These are phyloP conservation scores for Striga hermonthica DNA, from an alignment of 305 asterid species.

Conservation along the genomic window DNA sequence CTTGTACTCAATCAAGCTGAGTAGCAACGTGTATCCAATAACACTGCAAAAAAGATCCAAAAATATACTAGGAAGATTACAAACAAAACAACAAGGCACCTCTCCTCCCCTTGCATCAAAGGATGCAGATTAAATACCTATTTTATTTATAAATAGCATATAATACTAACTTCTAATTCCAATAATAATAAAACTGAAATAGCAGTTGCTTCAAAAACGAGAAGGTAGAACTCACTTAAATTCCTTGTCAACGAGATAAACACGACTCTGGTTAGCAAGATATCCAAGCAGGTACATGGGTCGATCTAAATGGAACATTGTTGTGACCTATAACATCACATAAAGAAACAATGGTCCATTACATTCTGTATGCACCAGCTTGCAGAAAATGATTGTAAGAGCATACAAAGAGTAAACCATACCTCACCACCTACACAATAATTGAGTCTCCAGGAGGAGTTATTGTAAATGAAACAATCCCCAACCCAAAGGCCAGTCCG, in stretches of 20 bases:
- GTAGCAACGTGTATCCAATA: constrained; percentile 80
- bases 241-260: constrained; percentile 90
- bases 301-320: constrained; percentile 96
- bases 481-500: constrained; percentile 97
- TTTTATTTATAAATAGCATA: constrained; percentile 15
- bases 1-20: constrained; percentile 95
- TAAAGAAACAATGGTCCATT: constrained; percentile 28
- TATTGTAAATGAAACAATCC: constrained; percentile 90
- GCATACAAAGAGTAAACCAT: constrained; percentile 31
- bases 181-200: constrained; percentile 22
- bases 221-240: constrained; percentile 70
- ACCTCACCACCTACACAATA: constrained; percentile 99
- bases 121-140: constrained; percentile 9
- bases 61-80: constrained; percentile 19
- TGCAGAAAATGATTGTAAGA: constrained; percentile 7
- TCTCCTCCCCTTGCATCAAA: constrained; percentile 23
- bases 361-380: constrained; percentile 24
- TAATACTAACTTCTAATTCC: constrained; percentile 10
- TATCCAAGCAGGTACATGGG: constrained; percentile 99
- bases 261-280: constrained; percentile 91
- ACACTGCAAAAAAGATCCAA: constrained; percentile 52
- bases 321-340: constrained; percentile 64
- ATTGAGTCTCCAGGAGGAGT: constrained; percentile 89
- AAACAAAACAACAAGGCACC: constrained; percentile 10
- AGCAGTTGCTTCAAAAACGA: constrained; percentile 20